Evolutionary conservation across 1,139 yeast genomes (phyloP), one percentile per base, ranked within the genome.

Genomic region (Suhomyces wounanorum): DNA sequence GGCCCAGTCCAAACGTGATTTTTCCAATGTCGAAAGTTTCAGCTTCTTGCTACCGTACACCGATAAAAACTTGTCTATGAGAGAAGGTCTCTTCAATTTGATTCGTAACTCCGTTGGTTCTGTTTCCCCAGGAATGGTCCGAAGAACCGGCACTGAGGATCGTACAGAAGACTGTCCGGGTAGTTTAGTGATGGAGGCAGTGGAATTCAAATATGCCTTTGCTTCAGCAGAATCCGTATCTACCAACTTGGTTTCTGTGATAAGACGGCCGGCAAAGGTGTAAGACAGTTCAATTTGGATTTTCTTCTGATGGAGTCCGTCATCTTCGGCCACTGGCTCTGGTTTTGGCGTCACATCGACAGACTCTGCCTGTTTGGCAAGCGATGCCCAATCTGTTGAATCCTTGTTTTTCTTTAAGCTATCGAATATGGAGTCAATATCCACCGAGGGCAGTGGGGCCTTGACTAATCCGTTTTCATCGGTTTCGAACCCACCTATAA

Each of bases 1-100:
- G 1, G 96, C 96, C 97, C 99, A 94, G 67, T 94, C 99, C 52
- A 94, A 77, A 54, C 96, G 78, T 2, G 96, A 89, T 67, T 94
- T 94, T 66, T 95, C 98, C 55, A 94, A 73, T 0, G 99, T 95
- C 17, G 96, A 89, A 54, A 95, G 75, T 66, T 91, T 92, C 44
- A 85, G 83, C 52, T 69, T 68, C 54, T 72, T 73, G 59, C 64
- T 72, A 8, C 74, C 72, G 35, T 62, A 63, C 0, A 67, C 50
- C 3, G 64, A 51, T 42, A 76, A 54, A 48, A 76, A 75, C 59
- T 74, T 90, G 59, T 90, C 97, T 28, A 91, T 75, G 44, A 92
- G 70, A 7, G 96, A 84, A 2, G 89, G 85, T 55, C 96, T 75
- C 63, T 89, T 90, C 53, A 89, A 63, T 59, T 70, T 77, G 48